Evolutionary conservation across 2,329 filamentous ascomycete species (phyloP), one percentile per base, ranked within the genome.

Genomic region (Podosphaera aphanis): DNA sequence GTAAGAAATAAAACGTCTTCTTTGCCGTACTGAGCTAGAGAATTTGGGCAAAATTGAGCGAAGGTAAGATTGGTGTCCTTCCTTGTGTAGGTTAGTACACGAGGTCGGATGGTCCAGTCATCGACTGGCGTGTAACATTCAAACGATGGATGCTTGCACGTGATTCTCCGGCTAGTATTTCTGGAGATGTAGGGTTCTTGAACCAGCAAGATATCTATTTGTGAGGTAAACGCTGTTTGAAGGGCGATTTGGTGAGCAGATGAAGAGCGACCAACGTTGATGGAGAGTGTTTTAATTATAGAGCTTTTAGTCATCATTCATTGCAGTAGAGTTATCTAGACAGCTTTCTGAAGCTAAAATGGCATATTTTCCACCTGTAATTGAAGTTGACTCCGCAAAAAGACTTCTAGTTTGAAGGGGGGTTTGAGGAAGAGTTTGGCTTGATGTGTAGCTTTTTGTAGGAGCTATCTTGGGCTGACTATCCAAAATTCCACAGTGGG

Each of bases 211-310:
- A 43, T 21, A 35, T 43, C 25, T 31, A 43, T 21, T 3, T 35
- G 10, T 20, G 41, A 7, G 18, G 8, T 19, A n/a, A 19, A 43
- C 8, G 41, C 29, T 11, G 29, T 43, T 43, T 43, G 2, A 16
- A 43, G 25, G 13, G 41, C 41, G 31, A 43, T 43, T 43, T 43
- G 41, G 25, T 35, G 41, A 19, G 41, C 41, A 33, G 25, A 19
- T 6, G 41, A 43, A 43, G 41, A 43, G 27, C 27, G 41, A 35
- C 41, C 41, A 4, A 43, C 19, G 16, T 43, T 43, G 31, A 43
- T 33, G 8, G 25, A 43, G 16, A 43, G 5, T 43, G 23, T 43
- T 33, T 15, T 43, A 16, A 43, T 43, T 16, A n/a, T 18, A 20
- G 40, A 29, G 16, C 15, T 29, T 29, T 31, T 29, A 43, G 15